Evolutionary conservation across 345 rosid species (phyloP).

Genomic region (Nephelium lappaceum): DNA sequence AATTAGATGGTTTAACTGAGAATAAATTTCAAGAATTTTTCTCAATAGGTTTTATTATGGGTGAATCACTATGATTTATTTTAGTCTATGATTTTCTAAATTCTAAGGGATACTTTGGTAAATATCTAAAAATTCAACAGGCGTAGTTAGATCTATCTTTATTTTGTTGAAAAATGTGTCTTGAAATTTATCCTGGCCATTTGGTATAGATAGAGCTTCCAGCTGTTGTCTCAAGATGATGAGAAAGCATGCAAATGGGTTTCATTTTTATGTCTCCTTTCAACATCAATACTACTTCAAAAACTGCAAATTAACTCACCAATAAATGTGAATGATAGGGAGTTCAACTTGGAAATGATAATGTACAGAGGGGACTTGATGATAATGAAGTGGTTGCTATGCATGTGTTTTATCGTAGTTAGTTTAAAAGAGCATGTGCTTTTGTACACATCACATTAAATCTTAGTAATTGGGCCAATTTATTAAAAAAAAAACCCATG

Average conservation of each 20-base stretch:
- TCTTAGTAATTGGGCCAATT: background rate
- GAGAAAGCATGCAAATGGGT: background rate
- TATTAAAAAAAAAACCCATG: background rate
- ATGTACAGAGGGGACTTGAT: background rate
- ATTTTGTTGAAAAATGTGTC: background rate
- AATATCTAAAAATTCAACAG: no score
- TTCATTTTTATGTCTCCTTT: background rate
- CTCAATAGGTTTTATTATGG: no score
- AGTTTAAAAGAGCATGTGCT: background rate
- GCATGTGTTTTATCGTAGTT: background rate
- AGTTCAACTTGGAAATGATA: background rate
- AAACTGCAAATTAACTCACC: no score
- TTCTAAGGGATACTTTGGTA: no score
- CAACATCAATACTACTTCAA: background rate
- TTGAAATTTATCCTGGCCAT: background rate
- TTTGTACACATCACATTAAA: background rate
- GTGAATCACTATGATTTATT: no score
- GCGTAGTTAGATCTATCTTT: no score
- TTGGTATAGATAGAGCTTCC: background rate
- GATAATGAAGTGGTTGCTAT: background rate
- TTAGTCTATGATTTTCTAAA: no score
- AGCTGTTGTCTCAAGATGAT: no score
- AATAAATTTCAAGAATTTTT: no score
- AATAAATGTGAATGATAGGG: background rate
- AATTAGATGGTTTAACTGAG: no score